Base-by-base conservation (phyloP, 331 rosid genomes). In the Spiraea crenata region DNA sequence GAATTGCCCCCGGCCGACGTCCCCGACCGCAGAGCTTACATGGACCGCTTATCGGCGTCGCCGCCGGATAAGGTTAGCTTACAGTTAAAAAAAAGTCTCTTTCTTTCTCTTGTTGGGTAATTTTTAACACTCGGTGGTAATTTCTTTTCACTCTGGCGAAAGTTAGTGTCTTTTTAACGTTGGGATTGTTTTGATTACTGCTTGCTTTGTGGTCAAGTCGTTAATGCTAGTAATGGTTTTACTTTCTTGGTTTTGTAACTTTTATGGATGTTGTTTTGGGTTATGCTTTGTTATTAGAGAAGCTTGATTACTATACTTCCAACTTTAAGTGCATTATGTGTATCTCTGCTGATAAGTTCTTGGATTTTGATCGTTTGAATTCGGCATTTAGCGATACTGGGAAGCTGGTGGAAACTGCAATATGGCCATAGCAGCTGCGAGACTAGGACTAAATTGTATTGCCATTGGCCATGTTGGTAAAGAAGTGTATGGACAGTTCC, bases 401-500 rank as follows among this genome's bases (percentile, higher is more conserved):
- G 99, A 93, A 87, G 99, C 96, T 71, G 99, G 99, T 69, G 99
- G 99, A 67, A 93, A 89, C 79, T 86, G 96, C 86, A 93, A 93
- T 79, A 75, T 86, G 87, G 88, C 92, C 59, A 91, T 93, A 80
- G 97, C 99, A 57, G 99, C 96, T 51, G 88, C 96, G 34, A 84
- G 99, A 76, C 64, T 93, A 52, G 99, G 99, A 50, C 92, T 91
- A 67, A 37, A 25, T 45, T 93, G 99, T 65, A 47, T 71, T 5
- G 65, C 99, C 42, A 80, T 93, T 74, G 99, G 99, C 63, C 99
- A 93, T 63, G 83, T 93, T 70, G 99, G 97, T 71, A 63, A 77
- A 70, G 99, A 93, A 80, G 72, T 89, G 35, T 93, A 93, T 67
- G 99, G 99, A 45, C 71, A 82, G 39, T 93, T 93, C 76, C 89